Evolutionary conservation across 1,139 yeast species (phyloP).

Genomic region (Geotrichum armillariae): DNA sequence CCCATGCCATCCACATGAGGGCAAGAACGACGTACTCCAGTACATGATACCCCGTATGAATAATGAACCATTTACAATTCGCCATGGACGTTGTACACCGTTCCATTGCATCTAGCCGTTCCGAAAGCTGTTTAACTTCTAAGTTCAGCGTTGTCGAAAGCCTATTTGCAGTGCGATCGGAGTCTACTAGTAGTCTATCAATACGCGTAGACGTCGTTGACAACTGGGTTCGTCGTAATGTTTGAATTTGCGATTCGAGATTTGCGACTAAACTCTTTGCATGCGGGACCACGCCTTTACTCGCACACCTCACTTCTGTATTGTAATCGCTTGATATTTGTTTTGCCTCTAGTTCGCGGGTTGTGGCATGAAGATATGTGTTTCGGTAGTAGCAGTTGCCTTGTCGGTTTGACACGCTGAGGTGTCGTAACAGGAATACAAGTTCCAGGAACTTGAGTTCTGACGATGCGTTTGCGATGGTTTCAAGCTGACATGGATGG

Average conservation of each 20-base stretch:
- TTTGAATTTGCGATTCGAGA: slow-evolving; percentile 3
- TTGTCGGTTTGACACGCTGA: not conserved
- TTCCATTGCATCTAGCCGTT: slow-evolving; percentile 58
- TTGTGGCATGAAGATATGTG: not conserved
- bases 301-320: slow-evolving; percentile 1
- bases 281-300: slow-evolving; percentile 4
- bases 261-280: not conserved
- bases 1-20: slow-evolving; percentile 68
- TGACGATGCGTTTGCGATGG: not conserved
- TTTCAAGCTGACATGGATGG: not conserved
- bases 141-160: slow-evolving; percentile 78
- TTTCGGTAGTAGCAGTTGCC: slow-evolving; percentile 4
- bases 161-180: slow-evolving; percentile 79
- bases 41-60: slow-evolving; percentile 29
- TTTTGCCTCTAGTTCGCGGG: slow-evolving; percentile 6
- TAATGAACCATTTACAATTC: not conserved
- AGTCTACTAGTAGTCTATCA: slow-evolving; percentile 48
- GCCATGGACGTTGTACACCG: slow-evolving; percentile 25
- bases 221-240: slow-evolving; percentile 14
- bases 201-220: slow-evolving; percentile 20
- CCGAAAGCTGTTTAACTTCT: slow-evolving; percentile 69
- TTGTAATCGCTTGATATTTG: slow-evolving; percentile 1
- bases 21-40: slow-evolving; percentile 61
- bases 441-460: slow-evolving; percentile 2
- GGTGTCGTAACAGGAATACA: not conserved